Percentiles rank a stretch among this genome's conserved stretches.
Evolutionary conservation across 2,329 filamentous ascomycete species (phyloP).

Genomic region (Dactylellina cionopaga): DNA sequence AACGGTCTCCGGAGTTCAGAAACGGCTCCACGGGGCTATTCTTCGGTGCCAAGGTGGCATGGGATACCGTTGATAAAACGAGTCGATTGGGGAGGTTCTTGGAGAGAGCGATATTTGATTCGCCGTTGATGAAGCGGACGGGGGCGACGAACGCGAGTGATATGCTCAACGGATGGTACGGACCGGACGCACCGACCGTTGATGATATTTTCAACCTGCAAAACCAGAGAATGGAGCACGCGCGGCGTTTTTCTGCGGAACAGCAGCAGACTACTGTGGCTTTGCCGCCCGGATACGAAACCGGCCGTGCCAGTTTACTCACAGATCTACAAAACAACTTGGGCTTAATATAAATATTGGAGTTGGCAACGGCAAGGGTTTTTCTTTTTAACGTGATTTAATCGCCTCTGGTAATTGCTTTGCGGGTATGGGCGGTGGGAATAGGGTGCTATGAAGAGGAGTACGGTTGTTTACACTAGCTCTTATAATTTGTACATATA

Average conservation of each 20-base stretch:
- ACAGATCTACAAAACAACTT: too few relatives aligned
- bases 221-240: constrained; percentile 13
- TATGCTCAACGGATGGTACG: constrained; percentile 37
- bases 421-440: too few relatives aligned
- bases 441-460: background rate
- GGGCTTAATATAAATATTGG: too few relatives aligned
- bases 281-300: background rate
- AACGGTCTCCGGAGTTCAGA: constrained; percentile 28
- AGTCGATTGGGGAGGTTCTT: constrained; percentile 28
- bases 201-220: constrained; percentile 43
- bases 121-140: constrained; percentile 32
- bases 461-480: background rate
- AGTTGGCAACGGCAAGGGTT: too few relatives aligned
- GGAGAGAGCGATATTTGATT: constrained; percentile 20
- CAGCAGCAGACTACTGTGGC: constrained; percentile 2
- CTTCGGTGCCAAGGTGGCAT: constrained; percentile 41
- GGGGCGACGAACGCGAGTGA: constrained; percentile 20
- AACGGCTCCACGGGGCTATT: constrained; percentile 34
- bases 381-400: too few relatives aligned
- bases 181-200: constrained; percentile 31
- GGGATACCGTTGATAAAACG: constrained; percentile 25
- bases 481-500: too few relatives aligned
- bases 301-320: too few relatives aligned
- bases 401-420: too few relatives aligned
- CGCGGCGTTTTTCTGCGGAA: constrained; percentile 1